Percentiles rank a stretch among this genome's conserved stretches.
phyloP scores from a whole-genome alignment of 768 basidiomycete species.

The Stropharia rugosoannulata region DNA sequence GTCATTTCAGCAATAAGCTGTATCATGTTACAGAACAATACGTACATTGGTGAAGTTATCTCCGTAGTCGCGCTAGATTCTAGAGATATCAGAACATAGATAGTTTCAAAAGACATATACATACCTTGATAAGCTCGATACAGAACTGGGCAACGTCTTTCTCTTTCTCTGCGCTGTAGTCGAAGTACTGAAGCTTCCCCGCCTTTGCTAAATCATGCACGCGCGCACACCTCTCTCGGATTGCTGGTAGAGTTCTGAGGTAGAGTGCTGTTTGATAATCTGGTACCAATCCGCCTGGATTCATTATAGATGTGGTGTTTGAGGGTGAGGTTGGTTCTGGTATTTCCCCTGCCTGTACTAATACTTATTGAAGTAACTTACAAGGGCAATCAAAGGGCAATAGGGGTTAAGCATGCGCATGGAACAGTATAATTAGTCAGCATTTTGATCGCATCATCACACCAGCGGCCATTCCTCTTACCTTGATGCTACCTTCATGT shows the following conservation, averaged over 20 bases:
- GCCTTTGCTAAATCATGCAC: constrained; percentile 78
- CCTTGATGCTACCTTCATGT: no score
- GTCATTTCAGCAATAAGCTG: background rate
- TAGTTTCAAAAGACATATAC: constrained; percentile 44
- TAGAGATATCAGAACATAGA: constrained; percentile 11
- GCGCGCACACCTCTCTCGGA: constrained; percentile 78
- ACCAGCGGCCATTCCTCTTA: no score
- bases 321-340: no score
- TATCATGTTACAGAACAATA: background rate
- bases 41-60: constrained; percentile 62
- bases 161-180: constrained; percentile 80
- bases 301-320: constrained; percentile 25
- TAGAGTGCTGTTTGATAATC: constrained; percentile 54
- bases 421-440: no score
- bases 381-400: no score
- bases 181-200: constrained; percentile 82
- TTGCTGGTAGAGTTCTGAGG: constrained; percentile 84
- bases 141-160: constrained; percentile 71
- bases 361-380: no score
- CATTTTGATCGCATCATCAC: no score
- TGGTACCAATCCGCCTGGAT: constrained; percentile 26
- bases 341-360: no score
- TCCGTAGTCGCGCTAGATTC: constrained; percentile 69
- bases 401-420: no score
- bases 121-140: constrained; percentile 74